Base-by-base conservation (phyloP, 176 grass and related monocot genomes). In the Bothriochloa decipiens region DNA sequence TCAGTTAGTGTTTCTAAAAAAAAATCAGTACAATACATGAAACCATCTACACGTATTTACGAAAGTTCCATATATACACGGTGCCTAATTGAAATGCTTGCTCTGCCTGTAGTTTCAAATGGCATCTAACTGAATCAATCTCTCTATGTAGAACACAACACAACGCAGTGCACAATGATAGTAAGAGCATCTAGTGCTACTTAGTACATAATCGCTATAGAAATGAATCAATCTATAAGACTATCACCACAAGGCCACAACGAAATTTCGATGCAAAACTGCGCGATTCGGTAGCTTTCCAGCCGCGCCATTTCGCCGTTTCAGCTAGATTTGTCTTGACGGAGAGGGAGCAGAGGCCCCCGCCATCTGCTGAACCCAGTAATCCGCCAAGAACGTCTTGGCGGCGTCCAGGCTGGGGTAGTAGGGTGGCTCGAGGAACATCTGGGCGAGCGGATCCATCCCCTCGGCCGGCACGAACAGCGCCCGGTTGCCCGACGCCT, bases 401-500 rank as follows among this genome's bases (percentile, higher is more conserved):
- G 96, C 96, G 12, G 96, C 96, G 65, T 98, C 96, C 85, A 98
- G 85, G 87, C 96, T 98, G 4, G 96, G 96, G 85, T 81, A 98
- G 84, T 98, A 98, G 0, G 93, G 89, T 52, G 96, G 96, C 73
- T 98, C 96, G 25, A 98, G 70, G 85, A 98, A 92, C 96, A 98
- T 87, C 69, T 98, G 96, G 2, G 87, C 85, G 18, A 93, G 64
- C 10, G 87, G 72, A 40, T 95, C 96, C 80, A 90, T 70, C 32
- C 80, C 91, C 40, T 93, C 91, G 14, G 83, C 82, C 63, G 96
- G 93, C 77, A 87, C 45, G 73, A 88, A 92, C 64, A 95, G 82
- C 8, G 89, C 80, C 3, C 85, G 69, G 76, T 93, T 95, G 35
- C 91, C 81, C n/a, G 83, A 82, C 11, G 89, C 89, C 73, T 95